phyloP scores from a whole-genome alignment of 495 filamentous ascomycete genomes.

The Penicillium steckii region DNA sequence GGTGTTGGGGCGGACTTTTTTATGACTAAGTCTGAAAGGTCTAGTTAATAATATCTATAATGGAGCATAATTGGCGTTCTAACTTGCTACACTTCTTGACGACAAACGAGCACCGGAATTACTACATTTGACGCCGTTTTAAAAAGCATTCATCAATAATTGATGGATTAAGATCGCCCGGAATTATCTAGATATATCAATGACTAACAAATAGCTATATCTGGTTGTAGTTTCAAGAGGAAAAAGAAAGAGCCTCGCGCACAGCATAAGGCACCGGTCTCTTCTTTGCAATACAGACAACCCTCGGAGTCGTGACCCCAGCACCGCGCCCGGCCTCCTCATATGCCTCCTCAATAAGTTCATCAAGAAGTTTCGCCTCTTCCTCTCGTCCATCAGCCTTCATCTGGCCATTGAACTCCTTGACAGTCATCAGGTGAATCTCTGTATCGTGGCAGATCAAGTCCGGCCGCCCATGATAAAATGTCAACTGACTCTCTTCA shows the following conservation, averaged over 20 bases:
- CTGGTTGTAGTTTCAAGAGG: neutral
- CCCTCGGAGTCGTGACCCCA: constrained; percentile 8
- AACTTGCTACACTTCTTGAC: no score
- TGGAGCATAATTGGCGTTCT: no score
- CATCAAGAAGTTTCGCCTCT: constrained; percentile 6
- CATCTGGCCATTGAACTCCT: constrained; percentile 12
- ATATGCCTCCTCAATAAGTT: constrained; percentile 14
- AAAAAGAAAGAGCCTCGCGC: constrained; percentile 7
- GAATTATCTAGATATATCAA: neutral
- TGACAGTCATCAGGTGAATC: constrained; percentile 11
- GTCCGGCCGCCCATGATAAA: constrained; percentile 7
- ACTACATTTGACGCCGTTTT: no score
- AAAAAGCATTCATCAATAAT: no score
- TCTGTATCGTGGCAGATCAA: constrained; percentile 5
- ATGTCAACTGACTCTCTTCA: constrained; percentile 1
- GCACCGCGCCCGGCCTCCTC: constrained; percentile 14
- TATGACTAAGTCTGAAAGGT: no score
- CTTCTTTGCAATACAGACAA: constrained; percentile 9
- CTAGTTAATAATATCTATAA: no score
- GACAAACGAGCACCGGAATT: no score
- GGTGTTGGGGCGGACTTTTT: no score
- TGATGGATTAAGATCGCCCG: neutral
- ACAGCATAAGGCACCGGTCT: constrained; percentile 2
- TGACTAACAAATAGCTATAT: neutral
- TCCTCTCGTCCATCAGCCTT: constrained; percentile 3